Percentiles rank a stretch among this genome's conserved stretches.
phyloP scores from a whole-genome alignment of 2,329 filamentous ascomycete genomes.

The Verticillium albo-atrum region DNA sequence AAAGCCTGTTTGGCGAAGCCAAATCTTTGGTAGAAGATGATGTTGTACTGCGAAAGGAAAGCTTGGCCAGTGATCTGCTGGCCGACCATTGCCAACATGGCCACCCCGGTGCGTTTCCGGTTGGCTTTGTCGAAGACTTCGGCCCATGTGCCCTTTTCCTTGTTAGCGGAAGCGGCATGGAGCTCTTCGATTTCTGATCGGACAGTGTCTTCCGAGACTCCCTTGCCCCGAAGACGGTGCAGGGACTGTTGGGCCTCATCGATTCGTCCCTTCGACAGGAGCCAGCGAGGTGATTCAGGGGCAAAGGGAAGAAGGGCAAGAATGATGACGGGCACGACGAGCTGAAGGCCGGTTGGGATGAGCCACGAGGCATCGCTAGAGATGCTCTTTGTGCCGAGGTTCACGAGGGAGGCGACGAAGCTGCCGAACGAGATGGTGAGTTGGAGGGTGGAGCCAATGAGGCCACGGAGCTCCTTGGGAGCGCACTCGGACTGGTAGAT shows the following conservation, averaged over 20 bases:
- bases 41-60: slow-evolving; percentile 21
- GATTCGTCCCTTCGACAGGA: slow-evolving; percentile 30
- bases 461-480: slow-evolving; percentile 19
- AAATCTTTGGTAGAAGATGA: slow-evolving; percentile 23
- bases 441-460: slow-evolving; percentile 22
- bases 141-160: slow-evolving; percentile 15
- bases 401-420: slow-evolving; percentile 19
- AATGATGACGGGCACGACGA: slow-evolving; percentile 32
- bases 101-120: slow-evolving; percentile 15
- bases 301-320: slow-evolving; percentile 28
- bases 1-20: slow-evolving; percentile 18
- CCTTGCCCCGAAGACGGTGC: slow-evolving; percentile 21
- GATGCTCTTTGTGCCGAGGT: slow-evolving; percentile 19
- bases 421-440: slow-evolving; percentile 21
- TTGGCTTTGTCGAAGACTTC: slow-evolving; percentile 18
- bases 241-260: slow-evolving; percentile 29
- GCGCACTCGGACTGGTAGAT: slow-evolving; percentile 22
- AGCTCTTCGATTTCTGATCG: slow-evolving; percentile 17
- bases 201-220: slow-evolving; percentile 19
- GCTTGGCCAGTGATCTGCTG: slow-evolving; percentile 28
- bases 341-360: slow-evolving; percentile 39
- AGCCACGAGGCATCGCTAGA: slow-evolving; percentile 27
- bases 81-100: slow-evolving; percentile 22
- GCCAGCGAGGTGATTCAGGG: slow-evolving; percentile 42
- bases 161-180: slow-evolving; percentile 10